Evolutionary conservation across 768 basidiomycete genomes (phyloP), one percentile per base, ranked within the genome.

Genomic region (Coprinopsis cinerea): DNA sequence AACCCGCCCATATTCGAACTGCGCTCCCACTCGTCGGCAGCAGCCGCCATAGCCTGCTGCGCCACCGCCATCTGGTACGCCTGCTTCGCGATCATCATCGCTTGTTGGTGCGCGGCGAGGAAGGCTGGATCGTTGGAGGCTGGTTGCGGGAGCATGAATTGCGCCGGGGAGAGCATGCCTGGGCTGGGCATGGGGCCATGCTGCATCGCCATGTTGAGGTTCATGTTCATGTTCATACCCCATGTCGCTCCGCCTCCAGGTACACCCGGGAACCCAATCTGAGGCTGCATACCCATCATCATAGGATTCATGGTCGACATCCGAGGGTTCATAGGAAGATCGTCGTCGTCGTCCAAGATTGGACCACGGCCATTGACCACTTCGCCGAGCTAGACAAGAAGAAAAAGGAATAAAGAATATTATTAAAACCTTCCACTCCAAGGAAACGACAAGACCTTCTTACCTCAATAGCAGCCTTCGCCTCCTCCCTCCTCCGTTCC

Each of bases 1-100:
- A 67, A 68, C 24, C 64, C 63, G 15, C 79, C 77, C 24, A 75
- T 55, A 30, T 70, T 78, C 47, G 87, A 89, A 5, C 80, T 77
- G 27, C 90, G 82, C 61, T 93, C 91, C 91, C 91, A 93, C 61
- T 92, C 89, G 26, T 92, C 91, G 17, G 78, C 88, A n/a, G 91
- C 91, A 6, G 83, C 81, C 6, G 82, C 85, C 78, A 92, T 85
- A 3, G 91, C 91, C 56, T 92, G 91, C 64, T 91, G 91, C 4
- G 91, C 91, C 36, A 93, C 85, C 2, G 91, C 86, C 72, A 87
- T 81, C 65, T 92, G 91, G 60, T 90, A 93, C 2, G 90, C 82
- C 64, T 92, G 91, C 64, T 92, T 92, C 46, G 91, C 91, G 48
- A 75, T 67, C 69, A 89, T 69, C 79, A 93, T 88, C 2, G 91